Conservation (phyloP, 2,329 filamentous ascomycete species). For the Pseudocercospora musae region DNA sequence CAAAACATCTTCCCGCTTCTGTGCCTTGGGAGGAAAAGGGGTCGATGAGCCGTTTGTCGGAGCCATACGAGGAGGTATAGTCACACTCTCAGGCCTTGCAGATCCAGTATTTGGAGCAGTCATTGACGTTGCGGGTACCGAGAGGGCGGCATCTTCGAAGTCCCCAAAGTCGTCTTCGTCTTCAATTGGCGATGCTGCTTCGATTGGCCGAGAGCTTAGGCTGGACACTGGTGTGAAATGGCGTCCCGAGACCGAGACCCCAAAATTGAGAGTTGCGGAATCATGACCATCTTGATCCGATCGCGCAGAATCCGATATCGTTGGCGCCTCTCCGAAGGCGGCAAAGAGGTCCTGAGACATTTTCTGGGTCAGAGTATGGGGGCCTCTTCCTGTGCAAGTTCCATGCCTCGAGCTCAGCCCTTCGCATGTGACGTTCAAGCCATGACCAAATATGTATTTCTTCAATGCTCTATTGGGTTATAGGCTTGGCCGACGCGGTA, state of each 20-base stretch:
- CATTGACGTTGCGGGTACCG: constrained; percentile 14
- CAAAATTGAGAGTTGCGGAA: background rate
- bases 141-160: constrained; percentile 42
- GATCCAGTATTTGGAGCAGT: background rate
- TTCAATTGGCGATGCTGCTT: background rate
- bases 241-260: background rate
- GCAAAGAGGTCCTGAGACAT: constrained; percentile 57
- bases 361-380: background rate
- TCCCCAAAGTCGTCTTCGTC: constrained; percentile 54
- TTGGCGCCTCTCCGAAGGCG: constrained; percentile 42
- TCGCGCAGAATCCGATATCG: background rate
- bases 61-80: background rate
- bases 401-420: background rate
- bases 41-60: constrained; percentile 1
- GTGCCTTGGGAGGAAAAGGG: constrained; percentile 10
- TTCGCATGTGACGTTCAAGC: background rate
- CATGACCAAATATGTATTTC: background rate
- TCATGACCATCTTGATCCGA: background rate
- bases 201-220: background rate
- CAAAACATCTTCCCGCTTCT: background rate
- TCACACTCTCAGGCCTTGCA: background rate
- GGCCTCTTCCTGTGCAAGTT: background rate
- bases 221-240: background rate
- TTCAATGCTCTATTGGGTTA: too few relatives aligned
- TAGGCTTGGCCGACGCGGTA: background rate